Conservation (phyloP, 1,139 yeast genomes). For the Lodderomyces elongisporus region DNA sequence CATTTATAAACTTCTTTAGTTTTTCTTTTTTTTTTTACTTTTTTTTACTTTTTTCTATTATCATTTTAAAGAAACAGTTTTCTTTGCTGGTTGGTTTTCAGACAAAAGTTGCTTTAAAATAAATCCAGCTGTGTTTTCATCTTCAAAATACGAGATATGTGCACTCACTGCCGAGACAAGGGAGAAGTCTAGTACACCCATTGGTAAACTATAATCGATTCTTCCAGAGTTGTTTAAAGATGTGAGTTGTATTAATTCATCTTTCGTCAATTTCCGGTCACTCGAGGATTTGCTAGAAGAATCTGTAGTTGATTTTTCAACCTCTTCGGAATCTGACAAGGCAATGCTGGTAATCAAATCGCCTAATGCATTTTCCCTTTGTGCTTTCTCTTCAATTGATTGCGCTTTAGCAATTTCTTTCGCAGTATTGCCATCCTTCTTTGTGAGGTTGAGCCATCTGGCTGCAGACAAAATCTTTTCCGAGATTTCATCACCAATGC, state of each 20-base stretch:
- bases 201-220: conserved; percentile 75
- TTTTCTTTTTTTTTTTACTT: too few species aligned
- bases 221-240: conserved; percentile 65
- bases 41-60: not conserved
- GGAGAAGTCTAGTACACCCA: conserved; percentile 76
- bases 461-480: conserved; percentile 44
- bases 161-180: conserved; percentile 77
- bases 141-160: conserved; percentile 86
- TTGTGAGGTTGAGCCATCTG: conserved; percentile 32
- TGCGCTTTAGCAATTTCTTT: conserved; percentile 4
- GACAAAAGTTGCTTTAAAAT: conserved; percentile 51
- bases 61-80: conserved; percentile 17
- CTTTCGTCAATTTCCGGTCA: conserved; percentile 17
- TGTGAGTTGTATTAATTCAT: conserved; percentile 31
- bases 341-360: conserved; percentile 37
- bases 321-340: conserved; percentile 16
- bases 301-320: conserved; percentile 7
- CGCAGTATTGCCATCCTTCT: conserved; percentile 9
- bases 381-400: conserved; percentile 20
- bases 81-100: conserved; percentile 16
- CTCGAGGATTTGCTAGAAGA: conserved; percentile 2
- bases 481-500: conserved; percentile 40
- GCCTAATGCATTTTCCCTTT: conserved; percentile 40
- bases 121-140: conserved; percentile 78
- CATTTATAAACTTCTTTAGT: too few species aligned